Conservation (phyloP, 345 rosid genomes). For the Hibiscus syriacus region DNA sequence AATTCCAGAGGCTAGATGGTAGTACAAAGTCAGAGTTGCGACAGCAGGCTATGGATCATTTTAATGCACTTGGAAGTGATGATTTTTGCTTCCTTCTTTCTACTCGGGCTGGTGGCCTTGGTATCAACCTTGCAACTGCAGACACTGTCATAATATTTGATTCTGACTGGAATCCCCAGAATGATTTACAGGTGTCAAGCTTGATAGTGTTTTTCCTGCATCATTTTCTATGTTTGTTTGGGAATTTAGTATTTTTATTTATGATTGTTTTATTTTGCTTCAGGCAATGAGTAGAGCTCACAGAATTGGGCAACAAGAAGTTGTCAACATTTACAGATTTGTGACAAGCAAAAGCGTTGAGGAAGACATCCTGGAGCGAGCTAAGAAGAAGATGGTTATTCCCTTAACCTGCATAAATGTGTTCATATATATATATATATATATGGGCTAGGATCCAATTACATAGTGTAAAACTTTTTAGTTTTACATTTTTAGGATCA, state of each 20-base stretch:
- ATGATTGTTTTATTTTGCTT: constrained; percentile 17
- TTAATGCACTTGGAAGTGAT: constrained; percentile 90
- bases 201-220: background rate
- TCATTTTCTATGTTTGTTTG: constrained; percentile 8
- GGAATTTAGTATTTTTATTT: constrained; percentile 1
- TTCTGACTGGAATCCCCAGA: constrained; percentile 99
- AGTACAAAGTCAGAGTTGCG: constrained; percentile 97
- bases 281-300: constrained; percentile 99
- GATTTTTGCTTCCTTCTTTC: constrained; percentile 99
- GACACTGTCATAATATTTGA: constrained; percentile 99
- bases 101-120: constrained; percentile 98
- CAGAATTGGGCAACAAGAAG: constrained; percentile 99
- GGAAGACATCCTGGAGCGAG: constrained; percentile 98
- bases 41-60: constrained; percentile 99
- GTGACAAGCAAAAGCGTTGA: constrained; percentile 99
- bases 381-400: constrained; percentile 95
- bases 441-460: too few relatives aligned
- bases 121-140: constrained; percentile 97
- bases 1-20: constrained; percentile 98
- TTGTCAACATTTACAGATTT: constrained; percentile 97
- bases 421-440: background rate
- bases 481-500: too few relatives aligned
- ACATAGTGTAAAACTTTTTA: too few relatives aligned
- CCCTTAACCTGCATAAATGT: background rate
- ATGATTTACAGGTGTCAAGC: constrained; percentile 78